phyloP scores from a whole-genome alignment of 176 grass and related monocot species.

The Alopecurus myosuroides region DNA sequence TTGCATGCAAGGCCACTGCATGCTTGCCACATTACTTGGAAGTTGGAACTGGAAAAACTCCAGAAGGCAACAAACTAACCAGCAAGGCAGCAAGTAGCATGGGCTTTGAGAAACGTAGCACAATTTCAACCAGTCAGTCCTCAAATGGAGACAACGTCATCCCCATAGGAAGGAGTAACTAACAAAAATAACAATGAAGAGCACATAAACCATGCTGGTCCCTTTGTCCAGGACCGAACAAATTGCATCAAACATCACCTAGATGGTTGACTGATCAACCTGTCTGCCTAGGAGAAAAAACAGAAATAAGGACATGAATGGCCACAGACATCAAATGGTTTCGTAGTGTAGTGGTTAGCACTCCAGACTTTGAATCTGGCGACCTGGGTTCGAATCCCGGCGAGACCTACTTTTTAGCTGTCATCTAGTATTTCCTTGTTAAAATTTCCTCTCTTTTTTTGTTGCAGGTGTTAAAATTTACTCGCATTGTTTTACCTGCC shows the following conservation, averaged over 20 bases:
- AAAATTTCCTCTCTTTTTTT: no score
- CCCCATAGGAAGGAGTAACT: not conserved
- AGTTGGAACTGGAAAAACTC: not conserved
- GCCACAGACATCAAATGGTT: not conserved
- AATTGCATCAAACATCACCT: not conserved
- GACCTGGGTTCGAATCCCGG: conserved; percentile 99
- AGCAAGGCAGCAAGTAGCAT: not conserved
- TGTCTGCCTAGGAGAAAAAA: not conserved
- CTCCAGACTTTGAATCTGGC: conserved; percentile 99
- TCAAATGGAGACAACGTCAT: not conserved
- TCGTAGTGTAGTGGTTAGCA: conserved; percentile 91
- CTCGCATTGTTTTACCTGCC: no score
- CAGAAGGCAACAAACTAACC: not conserved
- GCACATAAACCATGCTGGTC: not conserved
- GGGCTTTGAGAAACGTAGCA: not conserved
- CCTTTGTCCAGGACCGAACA: not conserved
- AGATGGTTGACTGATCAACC: not conserved
- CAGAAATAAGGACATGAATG: not conserved
- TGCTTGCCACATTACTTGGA: not conserved
- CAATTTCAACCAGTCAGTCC: not conserved
- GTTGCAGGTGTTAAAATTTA: no score
- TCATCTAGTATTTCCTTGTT: no score
- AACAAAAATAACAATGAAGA: not conserved
- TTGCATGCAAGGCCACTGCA: not conserved
- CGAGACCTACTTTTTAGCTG: not conserved